These are phyloP conservation scores for Quercus suber DNA, from an alignment of 306 rosid genomes.

Conservation along the genomic window DNA sequence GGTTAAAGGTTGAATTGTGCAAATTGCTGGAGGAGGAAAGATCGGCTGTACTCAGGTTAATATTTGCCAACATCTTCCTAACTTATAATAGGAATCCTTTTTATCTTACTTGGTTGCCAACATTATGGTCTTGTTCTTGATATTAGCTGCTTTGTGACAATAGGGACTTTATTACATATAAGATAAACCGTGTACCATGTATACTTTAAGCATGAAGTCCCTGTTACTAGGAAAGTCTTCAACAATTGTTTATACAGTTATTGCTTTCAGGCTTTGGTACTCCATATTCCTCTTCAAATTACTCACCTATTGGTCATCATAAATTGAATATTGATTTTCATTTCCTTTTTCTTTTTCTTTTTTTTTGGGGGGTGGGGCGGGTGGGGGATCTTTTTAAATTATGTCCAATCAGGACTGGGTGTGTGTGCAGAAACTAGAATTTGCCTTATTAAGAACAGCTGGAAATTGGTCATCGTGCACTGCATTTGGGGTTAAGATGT, in stretches of 20 bases:
- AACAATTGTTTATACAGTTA: neutral
- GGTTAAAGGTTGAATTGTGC: slow-evolving; percentile 89
- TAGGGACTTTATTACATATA: neutral
- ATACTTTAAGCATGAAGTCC: neutral
- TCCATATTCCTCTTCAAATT: neutral
- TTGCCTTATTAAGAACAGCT: too few species aligned
- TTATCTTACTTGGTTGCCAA: neutral
- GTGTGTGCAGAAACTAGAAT: too few species aligned
- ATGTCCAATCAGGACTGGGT: too few species aligned
- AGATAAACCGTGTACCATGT: neutral
- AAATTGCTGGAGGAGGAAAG: slow-evolving; percentile 84
- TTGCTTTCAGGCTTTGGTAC: neutral
- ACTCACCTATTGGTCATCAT: neutral
- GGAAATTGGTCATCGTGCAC: neutral
- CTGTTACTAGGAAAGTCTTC: neutral
- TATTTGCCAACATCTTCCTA: slow-evolving; percentile 14
- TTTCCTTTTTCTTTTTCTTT: neutral
- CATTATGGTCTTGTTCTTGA: neutral
- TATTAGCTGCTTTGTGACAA: neutral
- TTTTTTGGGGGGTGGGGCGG: neutral
- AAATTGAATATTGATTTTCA: neutral
- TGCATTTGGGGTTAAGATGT: neutral
- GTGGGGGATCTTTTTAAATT: too few species aligned
- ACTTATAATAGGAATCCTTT: neutral
- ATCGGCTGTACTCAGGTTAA: slow-evolving; percentile 83